Percentiles rank a stretch among this genome's conserved stretches.
Evolutionary conservation across 192 early-diverging fungal genomes (phyloP).

Genomic region (Mortierella alpina): DNA sequence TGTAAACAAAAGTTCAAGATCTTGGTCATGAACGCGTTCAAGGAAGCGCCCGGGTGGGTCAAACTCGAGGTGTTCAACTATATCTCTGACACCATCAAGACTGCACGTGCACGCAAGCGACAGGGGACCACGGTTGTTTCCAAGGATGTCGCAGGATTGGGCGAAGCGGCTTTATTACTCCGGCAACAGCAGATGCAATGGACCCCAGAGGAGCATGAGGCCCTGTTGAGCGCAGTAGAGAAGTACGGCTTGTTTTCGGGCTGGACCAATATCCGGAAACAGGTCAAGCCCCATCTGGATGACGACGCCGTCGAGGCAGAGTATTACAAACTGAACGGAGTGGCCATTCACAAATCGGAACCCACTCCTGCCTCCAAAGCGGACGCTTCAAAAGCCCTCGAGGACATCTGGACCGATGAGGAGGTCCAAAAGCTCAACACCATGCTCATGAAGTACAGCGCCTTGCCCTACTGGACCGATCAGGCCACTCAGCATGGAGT

Average conservation of each 20-base stretch:
- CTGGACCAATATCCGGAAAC: conserved; percentile 25
- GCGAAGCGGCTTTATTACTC: not conserved
- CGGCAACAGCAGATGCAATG: conserved; percentile 1
- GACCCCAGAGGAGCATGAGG: conserved; percentile 27
- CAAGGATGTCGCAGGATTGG: not conserved
- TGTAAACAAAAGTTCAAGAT: conserved; percentile 2
- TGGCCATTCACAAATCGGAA: not conserved
- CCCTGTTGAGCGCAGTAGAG: conserved; percentile 31
- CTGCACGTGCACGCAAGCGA: conserved; percentile 9
- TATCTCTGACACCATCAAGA: conserved; percentile 6
- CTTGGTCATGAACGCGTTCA: conserved; percentile 11
- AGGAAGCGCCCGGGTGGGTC: conserved; percentile 34
- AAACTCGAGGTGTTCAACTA: conserved; percentile 30
- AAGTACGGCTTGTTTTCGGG: conserved; percentile 40
- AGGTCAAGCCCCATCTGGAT: conserved; percentile 25
- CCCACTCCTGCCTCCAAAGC: not conserved
- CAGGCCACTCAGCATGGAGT: conserved; percentile 9
- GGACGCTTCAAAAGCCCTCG: not conserved
- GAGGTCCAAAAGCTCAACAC: conserved; percentile 10
- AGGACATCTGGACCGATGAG: conserved; percentile 18
- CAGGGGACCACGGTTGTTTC: not conserved
- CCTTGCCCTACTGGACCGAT: conserved; percentile 14
- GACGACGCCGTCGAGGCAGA: conserved; percentile 37
- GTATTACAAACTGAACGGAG: conserved; percentile 40
- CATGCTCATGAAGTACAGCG: conserved; percentile 47